A percentile compares a stretch with the other conserved stretches of the same genome.
Evolutionary conservation across 805 yeast species (phyloP).

Genomic region (Pichia scutulata): DNA sequence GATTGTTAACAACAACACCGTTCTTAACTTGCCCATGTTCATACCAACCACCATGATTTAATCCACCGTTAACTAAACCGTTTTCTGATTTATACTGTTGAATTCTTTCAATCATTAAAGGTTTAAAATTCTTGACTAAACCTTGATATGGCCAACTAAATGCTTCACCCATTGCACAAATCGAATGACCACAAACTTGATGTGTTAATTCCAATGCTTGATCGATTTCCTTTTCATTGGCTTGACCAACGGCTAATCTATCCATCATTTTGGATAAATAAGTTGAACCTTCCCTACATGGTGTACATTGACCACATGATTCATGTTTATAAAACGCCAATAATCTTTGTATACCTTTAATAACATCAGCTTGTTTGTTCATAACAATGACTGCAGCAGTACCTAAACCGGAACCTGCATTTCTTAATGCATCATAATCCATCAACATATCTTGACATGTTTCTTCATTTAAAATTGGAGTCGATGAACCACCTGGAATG

Average conservation of each 20-base stretch:
- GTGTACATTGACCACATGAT: slow-evolving; percentile 92
- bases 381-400: slow-evolving; percentile 91
- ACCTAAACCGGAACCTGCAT: slow-evolving; percentile 81
- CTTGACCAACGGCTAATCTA: slow-evolving; percentile 73
- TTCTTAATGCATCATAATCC: slow-evolving; percentile 85
- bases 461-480: slow-evolving; percentile 68
- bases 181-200: slow-evolving; percentile 86
- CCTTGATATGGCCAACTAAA: slow-evolving; percentile 95
- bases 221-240: slow-evolving; percentile 73
- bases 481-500: slow-evolving; percentile 87
- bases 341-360: slow-evolving; percentile 80
- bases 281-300: slow-evolving; percentile 90
- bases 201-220: slow-evolving; percentile 77
- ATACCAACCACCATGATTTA: slow-evolving; percentile 75
- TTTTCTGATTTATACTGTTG: slow-evolving; percentile 46
- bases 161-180: slow-evolving; percentile 89
- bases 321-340: slow-evolving; percentile 84
- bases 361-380: slow-evolving; percentile 80
- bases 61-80: slow-evolving; percentile 27
- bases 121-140: slow-evolving; percentile 75
- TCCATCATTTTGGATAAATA: slow-evolving; percentile 82
- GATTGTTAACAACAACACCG: slow-evolving; percentile 59
- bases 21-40: slow-evolving; percentile 47
- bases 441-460: slow-evolving; percentile 63
- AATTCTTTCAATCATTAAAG: slow-evolving; percentile 72